Base-by-base conservation (phyloP, 805 yeast species). In the Candida sanyiensis region DNA sequence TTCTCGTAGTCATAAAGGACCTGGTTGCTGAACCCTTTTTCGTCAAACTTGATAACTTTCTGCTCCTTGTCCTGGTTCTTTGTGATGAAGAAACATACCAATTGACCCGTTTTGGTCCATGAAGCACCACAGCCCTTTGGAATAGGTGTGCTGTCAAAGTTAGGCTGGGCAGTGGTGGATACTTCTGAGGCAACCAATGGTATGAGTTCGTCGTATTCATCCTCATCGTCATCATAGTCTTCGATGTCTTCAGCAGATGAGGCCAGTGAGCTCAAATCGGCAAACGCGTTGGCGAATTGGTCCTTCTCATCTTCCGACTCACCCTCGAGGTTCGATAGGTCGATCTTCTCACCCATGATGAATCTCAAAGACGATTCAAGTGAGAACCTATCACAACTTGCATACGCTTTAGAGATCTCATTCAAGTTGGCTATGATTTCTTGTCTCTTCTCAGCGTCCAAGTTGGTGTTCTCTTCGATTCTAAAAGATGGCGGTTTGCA, bases 41-140 rank as follows among this genome's bases (percentile, higher is more conserved):
- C 79, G 33, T 73, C 76, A 50, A 75, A 69, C 32, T 67, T 70
- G 31, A 76, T 70, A 20, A 69, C 61, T 24, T 57, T 59, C 30
- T 62, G 59, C 50, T 62, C 64, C 47, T 66, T 62, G 28, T 65
- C 61, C 41, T 62, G 64, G 33, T 62, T 68, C 35, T 73, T 74
- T 0, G 82, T 78, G 8, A 81, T 73, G 60, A 86, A 87, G 52
- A 89, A 89, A 54, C 95, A 85, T 1, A 89, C 81, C 36, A 89
- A 63, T 42, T 76, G 76, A 0, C 96, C 96, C 3, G 75, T 72
- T 10, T 77, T 71, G 0, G 94, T 70, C 96, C 96, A 89, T 2
- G 76, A 66, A 0, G 95, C 96, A 8, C 96, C 96, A 64, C 96
- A 89, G 8, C 88, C 93, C 54, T 85, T 88, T 0, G 97, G 96